phyloP scores from a whole-genome alignment of 2,329 filamentous ascomycete genomes.

The Penicillium sp. region DNA sequence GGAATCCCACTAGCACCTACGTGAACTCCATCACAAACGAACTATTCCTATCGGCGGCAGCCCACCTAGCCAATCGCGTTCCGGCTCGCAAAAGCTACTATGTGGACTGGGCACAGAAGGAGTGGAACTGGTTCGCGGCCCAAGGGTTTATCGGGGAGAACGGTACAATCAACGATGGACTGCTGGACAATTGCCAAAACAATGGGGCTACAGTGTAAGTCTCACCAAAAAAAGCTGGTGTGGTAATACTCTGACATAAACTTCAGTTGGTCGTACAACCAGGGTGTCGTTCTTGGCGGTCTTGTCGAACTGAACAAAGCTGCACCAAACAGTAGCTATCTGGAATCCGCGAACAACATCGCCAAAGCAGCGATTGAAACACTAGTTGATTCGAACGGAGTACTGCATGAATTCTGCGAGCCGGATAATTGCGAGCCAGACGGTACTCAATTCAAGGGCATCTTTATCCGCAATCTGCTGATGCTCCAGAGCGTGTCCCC shows the following conservation, averaged over 20 bases:
- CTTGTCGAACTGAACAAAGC: slow-evolving; percentile 56
- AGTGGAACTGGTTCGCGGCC: slow-evolving; percentile 54
- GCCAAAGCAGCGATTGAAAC: slow-evolving; percentile 55
- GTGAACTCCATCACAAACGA: slow-evolving; percentile 59
- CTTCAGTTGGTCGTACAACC: slow-evolving; percentile 58
- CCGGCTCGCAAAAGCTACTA: slow-evolving; percentile 39
- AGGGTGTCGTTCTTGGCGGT: slow-evolving; percentile 61
- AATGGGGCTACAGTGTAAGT: slow-evolving; percentile 37
- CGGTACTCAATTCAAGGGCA: slow-evolving; percentile 69
- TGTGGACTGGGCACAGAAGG: slow-evolving; percentile 47
- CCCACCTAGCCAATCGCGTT: slow-evolving; percentile 56
- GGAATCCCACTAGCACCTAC: slow-evolving; percentile 48
- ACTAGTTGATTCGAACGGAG: slow-evolving; percentile 47
- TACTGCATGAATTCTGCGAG: slow-evolving; percentile 59
- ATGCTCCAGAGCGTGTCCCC: slow-evolving; percentile 57
- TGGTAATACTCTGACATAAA: neutral
- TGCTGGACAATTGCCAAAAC: slow-evolving; percentile 54
- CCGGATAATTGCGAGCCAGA: slow-evolving; percentile 49
- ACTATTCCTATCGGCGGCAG: slow-evolving; percentile 57
- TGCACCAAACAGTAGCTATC: slow-evolving; percentile 42
- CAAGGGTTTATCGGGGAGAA: slow-evolving; percentile 50
- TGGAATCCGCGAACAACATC: slow-evolving; percentile 49
- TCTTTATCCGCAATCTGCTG: slow-evolving; percentile 66
- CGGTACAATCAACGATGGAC: slow-evolving; percentile 57
- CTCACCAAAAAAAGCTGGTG: rapidly evolving